These are phyloP conservation scores for Talaromyces sp. DNA, from an alignment of 2,329 filamentous ascomycete species.

Conservation along the genomic window DNA sequence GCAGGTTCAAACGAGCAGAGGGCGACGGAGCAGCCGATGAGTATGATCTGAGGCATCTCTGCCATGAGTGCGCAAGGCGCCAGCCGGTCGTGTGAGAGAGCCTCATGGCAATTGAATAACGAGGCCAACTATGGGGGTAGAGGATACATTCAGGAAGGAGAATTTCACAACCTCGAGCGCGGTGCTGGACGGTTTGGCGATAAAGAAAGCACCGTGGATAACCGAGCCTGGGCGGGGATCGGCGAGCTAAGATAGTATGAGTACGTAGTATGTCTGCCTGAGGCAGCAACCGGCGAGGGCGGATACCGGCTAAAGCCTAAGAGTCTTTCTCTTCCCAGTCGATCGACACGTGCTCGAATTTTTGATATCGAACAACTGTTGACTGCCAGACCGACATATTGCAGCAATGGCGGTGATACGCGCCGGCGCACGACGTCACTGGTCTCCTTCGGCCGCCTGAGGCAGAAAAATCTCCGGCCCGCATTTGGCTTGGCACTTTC, in stretches of 20 bases:
- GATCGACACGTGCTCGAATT: slow-evolving; percentile 1
- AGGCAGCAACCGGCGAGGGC: neutral
- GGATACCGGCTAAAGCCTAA: neutral
- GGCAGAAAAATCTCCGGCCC: neutral
- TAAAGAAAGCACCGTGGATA: slow-evolving; percentile 10
- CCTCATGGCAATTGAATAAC: slow-evolving; percentile 8
- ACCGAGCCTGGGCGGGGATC: slow-evolving; percentile 6
- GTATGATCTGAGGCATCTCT: slow-evolving; percentile 32
- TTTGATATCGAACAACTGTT: neutral
- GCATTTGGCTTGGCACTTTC: neutral
- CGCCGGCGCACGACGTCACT: neutral
- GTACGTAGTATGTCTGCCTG: neutral
- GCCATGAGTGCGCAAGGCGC: slow-evolving; percentile 9
- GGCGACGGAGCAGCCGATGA: slow-evolving; percentile 43
- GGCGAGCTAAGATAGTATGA: neutral
- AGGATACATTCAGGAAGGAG: neutral
- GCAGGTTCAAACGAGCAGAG: slow-evolving; percentile 68
- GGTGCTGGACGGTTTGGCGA: neutral
- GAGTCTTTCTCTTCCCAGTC: neutral
- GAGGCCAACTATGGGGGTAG: neutral
- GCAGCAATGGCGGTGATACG: neutral
- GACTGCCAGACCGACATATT: neutral
- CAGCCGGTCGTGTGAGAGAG: slow-evolving; percentile 6
- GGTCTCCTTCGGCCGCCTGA: neutral
- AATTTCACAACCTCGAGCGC: neutral